Conservation (phyloP, 805 yeast species). For the Torulaspora maleeae region DNA sequence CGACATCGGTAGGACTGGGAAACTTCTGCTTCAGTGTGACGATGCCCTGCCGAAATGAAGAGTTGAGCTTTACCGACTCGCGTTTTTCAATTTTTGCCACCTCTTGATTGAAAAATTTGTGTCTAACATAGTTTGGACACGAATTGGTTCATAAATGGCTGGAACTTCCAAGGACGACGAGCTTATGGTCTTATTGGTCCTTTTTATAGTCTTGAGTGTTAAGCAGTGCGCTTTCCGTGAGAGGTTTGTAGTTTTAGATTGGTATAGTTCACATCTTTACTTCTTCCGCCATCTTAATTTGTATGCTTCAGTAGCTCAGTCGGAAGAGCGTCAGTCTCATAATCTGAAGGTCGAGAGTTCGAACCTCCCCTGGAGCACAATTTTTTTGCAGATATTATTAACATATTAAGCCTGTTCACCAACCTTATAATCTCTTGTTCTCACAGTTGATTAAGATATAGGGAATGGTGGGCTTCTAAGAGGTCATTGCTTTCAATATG, state of each 20-base stretch:
- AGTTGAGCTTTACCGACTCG: constrained; percentile 4
- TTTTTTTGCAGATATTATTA: constrained; percentile 8
- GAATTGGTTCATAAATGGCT: neutral
- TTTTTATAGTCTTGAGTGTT: too few species aligned
- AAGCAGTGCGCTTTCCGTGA: too few species aligned
- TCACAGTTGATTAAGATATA: neutral
- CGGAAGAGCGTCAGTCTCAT: constrained; percentile 52
- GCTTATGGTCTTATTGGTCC: too few species aligned
- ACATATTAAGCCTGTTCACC: too few species aligned
- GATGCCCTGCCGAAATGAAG: constrained; percentile 1
- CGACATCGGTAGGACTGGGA: constrained; percentile 52
- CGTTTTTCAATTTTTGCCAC: constrained; percentile 12
- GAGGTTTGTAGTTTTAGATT: too few species aligned
- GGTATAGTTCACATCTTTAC: neutral
- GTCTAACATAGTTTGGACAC: neutral
- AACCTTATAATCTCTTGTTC: too few species aligned
- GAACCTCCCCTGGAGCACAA: constrained; percentile 47
- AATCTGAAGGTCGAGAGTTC: constrained; percentile 48
- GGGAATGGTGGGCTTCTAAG: neutral
- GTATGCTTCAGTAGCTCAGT: constrained; percentile 46
- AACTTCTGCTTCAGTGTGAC: neutral
- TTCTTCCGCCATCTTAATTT: neutral
- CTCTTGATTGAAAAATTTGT: constrained; percentile 8
- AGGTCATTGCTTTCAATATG: constrained; percentile 14
- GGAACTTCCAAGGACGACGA: neutral